Evolutionary conservation across 805 yeast genomes (phyloP), one percentile per base, ranked within the genome.

Genomic region (Saturnispora serradocipensis): DNA sequence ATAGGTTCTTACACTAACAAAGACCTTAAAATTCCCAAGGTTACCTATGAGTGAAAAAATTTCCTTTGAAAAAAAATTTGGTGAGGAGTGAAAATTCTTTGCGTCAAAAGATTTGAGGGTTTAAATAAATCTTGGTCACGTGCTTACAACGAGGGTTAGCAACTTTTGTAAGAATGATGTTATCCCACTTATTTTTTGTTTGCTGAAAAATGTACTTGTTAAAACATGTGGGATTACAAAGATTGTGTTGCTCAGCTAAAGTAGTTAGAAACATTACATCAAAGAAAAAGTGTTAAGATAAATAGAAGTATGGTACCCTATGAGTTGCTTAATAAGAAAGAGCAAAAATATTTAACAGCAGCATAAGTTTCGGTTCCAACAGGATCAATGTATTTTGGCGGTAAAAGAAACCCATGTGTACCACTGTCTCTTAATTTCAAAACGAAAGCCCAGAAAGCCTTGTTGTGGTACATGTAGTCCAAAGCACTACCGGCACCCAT

Each of bases 371-470:
- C 96, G 50, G 72, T 69, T 1, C 95, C 96, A 8, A 86, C 95
- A 1, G 95, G 91, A 24, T 63, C 70, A 51, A 88, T 88, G 61
- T 71, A 78, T 58, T 77, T 77, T 1, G 82, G 60, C 6, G 96
- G 96, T 42, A 88, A 70, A 56, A 88, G 72, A 61, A 87, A 88
- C 1, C 96, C 96, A 61, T 85, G 90, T 46, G 79, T 75, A 0
- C 96, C 95, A 18, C 84, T 77, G 62, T 88, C 96, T 60, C 96
- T 74, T 51, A 88, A 70, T 66, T 88, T 86, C 53, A 88, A 69
- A 60, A 86, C 95, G 67, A 82, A 84, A 1, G 95, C 95, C 89
- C 90, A 86, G 59, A 73, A 78, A 0, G 93, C 93, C 53, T 82
- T 76, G 60, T 82, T 78, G 66, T 86, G 88, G 61, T 87, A 88